Evolutionary conservation across 257 asterid species (phyloP).

Genomic region (Gentiana macrophylla): DNA sequence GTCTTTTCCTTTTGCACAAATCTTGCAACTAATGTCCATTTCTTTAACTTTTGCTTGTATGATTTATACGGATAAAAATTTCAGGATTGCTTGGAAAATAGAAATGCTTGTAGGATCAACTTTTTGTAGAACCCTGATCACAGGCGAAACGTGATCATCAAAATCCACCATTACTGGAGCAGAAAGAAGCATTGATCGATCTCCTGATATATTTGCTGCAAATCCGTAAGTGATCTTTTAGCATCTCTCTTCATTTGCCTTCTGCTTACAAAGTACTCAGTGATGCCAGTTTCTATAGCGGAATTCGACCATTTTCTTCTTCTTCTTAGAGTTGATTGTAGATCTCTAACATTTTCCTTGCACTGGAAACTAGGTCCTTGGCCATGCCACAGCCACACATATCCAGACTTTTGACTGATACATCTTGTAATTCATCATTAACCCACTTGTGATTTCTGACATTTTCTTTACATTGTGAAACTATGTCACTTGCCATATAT

Average conservation of each 20-base stretch:
- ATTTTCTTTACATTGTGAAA: slow-evolving; percentile 15
- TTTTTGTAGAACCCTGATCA: slow-evolving; percentile 16
- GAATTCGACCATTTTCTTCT: slow-evolving; percentile 12
- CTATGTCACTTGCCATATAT: slow-evolving; percentile 4
- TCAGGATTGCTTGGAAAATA: slow-evolving; percentile 11
- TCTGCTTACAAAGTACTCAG: slow-evolving; percentile 9
- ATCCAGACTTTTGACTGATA: slow-evolving; percentile 19
- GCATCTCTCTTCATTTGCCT: slow-evolving; percentile 14
- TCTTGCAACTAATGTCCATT: slow-evolving; percentile 29
- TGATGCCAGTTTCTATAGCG: slow-evolving; percentile 8
- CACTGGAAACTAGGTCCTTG: not conserved
- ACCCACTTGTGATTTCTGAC: slow-evolving; percentile 13
- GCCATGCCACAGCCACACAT: slow-evolving; percentile 17
- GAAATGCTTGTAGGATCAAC: slow-evolving; percentile 9
- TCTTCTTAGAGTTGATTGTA: slow-evolving; percentile 20
- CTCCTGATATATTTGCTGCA: slow-evolving; percentile 16
- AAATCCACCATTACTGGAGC: slow-evolving; percentile 9
- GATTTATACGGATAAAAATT: slow-evolving; percentile 19
- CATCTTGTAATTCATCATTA: slow-evolving; percentile 14
- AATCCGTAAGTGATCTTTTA: not conserved
- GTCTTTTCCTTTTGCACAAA: slow-evolving; percentile 8
- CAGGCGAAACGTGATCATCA: slow-evolving; percentile 12
- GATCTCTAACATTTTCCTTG: slow-evolving; percentile 17
- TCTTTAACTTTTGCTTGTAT: slow-evolving; percentile 18
- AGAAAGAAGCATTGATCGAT: not conserved